Evolutionary conservation across 768 basidiomycete genomes (phyloP), one percentile per base, ranked within the genome.

Genomic region (Gyrodon lividus): DNA sequence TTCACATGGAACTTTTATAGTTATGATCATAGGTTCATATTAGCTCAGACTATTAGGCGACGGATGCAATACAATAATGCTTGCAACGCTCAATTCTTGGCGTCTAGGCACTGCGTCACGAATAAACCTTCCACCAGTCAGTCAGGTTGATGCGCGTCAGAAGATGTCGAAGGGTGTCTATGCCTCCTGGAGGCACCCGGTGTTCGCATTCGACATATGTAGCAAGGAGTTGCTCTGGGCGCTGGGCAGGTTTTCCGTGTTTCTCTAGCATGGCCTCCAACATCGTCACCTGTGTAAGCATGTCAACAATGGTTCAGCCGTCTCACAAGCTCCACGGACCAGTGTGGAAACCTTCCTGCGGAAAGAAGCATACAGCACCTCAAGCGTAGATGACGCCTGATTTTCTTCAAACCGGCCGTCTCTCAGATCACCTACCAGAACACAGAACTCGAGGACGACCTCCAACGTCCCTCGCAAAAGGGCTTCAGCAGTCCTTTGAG

Each of bases 401-500:
- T 86, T 82, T 57, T 90, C 88, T 54, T 82, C 69, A 57, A 87
- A 41, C 17, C 76, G 70, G 1, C 74, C 78, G 19, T 77, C 70
- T 56, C 75, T 74, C 4, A 86, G 60, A 46, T 86, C 84, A 6
- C 85, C 83, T 0, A 83, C 77, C 20, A 89, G 71, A 20, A 87
- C 72, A 22, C 82, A 79, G 55, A 88, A 79, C 47, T 87, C 83
- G 40, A 92, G 72, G 4, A 90, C 75, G 33, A 81, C 63, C 60
- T 87, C 84, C 54, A 92, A 69, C 26, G 78, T 74, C 22, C 78
- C 77, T 14, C 83, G 77, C 22, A 92, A 72, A 28, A 84, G 68
- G 56, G 89, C 87, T 1, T 84, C 82, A 1, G 80, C 81, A 6
- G 76, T 74, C 56, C 78, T 75, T 65, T 93, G 90, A 3, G 77